A percentile compares a stretch with the other conserved stretches of the same genome.
phyloP scores from a whole-genome alignment of 2,329 filamentous ascomycete genomes.

The Alternaria longipes region DNA sequence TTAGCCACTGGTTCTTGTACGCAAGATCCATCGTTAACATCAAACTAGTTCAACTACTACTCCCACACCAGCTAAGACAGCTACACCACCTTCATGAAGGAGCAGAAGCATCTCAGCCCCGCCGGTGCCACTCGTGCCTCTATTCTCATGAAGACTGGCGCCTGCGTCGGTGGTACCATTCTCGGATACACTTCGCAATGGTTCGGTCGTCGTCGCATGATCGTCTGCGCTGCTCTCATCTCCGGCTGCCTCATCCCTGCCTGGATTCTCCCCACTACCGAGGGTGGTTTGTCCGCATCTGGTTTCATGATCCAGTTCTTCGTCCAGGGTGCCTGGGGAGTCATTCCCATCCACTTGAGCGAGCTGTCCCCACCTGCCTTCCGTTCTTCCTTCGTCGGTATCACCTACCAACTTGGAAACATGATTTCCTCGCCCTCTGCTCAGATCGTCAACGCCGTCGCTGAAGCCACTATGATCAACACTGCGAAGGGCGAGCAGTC shows the following conservation, averaged over 20 bases:
- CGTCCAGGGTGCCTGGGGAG: slow-evolving; percentile 56
- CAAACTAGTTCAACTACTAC: slow-evolving; percentile 65
- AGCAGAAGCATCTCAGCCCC: slow-evolving; percentile 74
- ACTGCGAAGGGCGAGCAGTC: slow-evolving; percentile 64
- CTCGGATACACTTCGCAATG: slow-evolving; percentile 80
- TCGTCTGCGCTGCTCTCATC: slow-evolving; percentile 68
- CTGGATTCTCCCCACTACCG: slow-evolving; percentile 72
- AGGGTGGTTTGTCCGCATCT: slow-evolving; percentile 67
- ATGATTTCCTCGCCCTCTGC: slow-evolving; percentile 76
- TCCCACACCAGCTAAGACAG: slow-evolving; percentile 83
- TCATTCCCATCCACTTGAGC: slow-evolving; percentile 73
- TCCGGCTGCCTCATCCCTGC: slow-evolving; percentile 72
- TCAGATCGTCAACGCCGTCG: slow-evolving; percentile 79
- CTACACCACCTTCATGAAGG: slow-evolving; percentile 82
- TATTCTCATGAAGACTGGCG: slow-evolving; percentile 83
- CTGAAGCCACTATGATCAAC: slow-evolving; percentile 64
- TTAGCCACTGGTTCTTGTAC: background rate
- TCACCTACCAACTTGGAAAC: slow-evolving; percentile 79
- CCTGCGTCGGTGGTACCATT: slow-evolving; percentile 76
- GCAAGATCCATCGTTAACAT: slow-evolving; percentile 9
- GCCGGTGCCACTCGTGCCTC: slow-evolving; percentile 72
- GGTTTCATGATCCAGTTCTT: slow-evolving; percentile 74
- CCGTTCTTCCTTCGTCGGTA: slow-evolving; percentile 74
- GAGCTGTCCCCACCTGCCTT: slow-evolving; percentile 76
- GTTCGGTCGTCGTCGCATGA: slow-evolving; percentile 75